Conservation (phyloP, 352 stramenopile genomes). For the Globisporangium emineosum region DNA sequence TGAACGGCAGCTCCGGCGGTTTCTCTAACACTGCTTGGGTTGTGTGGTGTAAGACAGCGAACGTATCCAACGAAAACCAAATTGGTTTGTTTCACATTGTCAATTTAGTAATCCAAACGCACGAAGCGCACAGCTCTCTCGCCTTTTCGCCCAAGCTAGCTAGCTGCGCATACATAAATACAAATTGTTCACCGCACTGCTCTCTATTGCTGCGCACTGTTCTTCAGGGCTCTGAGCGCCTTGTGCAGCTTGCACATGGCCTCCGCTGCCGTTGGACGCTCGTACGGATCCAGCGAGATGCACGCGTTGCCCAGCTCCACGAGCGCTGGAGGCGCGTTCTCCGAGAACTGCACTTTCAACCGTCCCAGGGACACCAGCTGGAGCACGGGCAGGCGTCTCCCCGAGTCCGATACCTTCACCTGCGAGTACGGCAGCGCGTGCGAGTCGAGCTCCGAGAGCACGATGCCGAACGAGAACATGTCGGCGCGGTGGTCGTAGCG, state of each 20-base stretch:
- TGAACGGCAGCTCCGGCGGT: no score
- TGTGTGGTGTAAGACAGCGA: no score
- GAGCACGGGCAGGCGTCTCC: slow-evolving; percentile 31
- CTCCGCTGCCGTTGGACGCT: slow-evolving; percentile 31
- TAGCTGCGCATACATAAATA: background rate
- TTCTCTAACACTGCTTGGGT: no score
- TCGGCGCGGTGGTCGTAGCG: slow-evolving; percentile 42
- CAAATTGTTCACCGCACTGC: background rate
- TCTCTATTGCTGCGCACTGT: background rate
- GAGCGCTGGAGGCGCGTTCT: slow-evolving; percentile 20
- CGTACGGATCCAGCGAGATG: slow-evolving; percentile 28
- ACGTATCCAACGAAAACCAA: no score
- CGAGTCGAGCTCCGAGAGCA: slow-evolving; percentile 48
- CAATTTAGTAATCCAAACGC: background rate
- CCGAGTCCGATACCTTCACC: slow-evolving; percentile 21
- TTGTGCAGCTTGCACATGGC: slow-evolving; percentile 38
- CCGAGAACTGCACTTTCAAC: slow-evolving; percentile 30
- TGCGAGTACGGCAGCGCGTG: slow-evolving; percentile 30
- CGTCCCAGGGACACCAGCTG: slow-evolving; percentile 35
- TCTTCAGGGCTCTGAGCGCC: slow-evolving; percentile 24
- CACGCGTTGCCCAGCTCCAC: slow-evolving; percentile 30
- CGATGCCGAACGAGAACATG: slow-evolving; percentile 49
- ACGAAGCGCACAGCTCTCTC: background rate
- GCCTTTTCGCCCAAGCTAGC: background rate
- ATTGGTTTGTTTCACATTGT: background rate